Evolutionary conservation across 2,329 filamentous ascomycete genomes (phyloP).

Genomic region (Aspergillus jensenii): DNA sequence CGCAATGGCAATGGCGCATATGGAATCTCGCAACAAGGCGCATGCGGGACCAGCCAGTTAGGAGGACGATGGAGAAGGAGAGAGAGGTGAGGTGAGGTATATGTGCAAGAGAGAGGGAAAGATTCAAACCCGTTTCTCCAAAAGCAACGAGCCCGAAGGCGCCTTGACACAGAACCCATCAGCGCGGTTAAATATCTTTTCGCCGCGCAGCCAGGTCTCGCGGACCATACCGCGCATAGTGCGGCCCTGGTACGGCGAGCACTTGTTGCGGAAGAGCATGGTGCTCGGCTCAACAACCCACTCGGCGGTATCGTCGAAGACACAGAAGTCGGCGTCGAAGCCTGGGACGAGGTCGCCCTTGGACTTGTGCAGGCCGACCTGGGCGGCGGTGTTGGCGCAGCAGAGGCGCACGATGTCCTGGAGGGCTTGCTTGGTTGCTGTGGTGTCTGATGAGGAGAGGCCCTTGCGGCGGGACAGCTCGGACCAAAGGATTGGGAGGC

Average conservation of each 20-base stretch:
- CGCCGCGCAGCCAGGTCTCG: conserved; percentile 83
- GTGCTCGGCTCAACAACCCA: conserved; percentile 74
- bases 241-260: conserved; percentile 85
- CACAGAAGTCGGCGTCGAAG: conserved; percentile 85
- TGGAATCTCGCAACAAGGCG: neutral
- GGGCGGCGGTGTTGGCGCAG: conserved; percentile 78
- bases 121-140: conserved; percentile 41
- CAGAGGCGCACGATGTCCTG: conserved; percentile 84
- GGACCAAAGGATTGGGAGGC: conserved; percentile 86
- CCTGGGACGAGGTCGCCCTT: conserved; percentile 82
- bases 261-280: conserved; percentile 94
- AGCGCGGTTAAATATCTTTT: conserved; percentile 70
- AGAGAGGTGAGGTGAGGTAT: neutral
- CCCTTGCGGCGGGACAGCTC: conserved; percentile 64
- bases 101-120: neutral
- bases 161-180: conserved; percentile 40
- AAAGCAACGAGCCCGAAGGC: conserved; percentile 38
- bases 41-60: neutral
- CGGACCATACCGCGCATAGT: conserved; percentile 72
- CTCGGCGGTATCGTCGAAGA: conserved; percentile 81
- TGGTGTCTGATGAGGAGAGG: conserved; percentile 34
- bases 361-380: conserved; percentile 77
- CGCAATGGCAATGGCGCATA: conserved; percentile 3
- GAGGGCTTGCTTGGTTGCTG: conserved; percentile 55
- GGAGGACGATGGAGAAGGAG: neutral